Evolutionary conservation across 2,329 filamentous ascomycete species (phyloP), one percentile per base, ranked within the genome.

Genomic region (Curvularia spicifera): DNA sequence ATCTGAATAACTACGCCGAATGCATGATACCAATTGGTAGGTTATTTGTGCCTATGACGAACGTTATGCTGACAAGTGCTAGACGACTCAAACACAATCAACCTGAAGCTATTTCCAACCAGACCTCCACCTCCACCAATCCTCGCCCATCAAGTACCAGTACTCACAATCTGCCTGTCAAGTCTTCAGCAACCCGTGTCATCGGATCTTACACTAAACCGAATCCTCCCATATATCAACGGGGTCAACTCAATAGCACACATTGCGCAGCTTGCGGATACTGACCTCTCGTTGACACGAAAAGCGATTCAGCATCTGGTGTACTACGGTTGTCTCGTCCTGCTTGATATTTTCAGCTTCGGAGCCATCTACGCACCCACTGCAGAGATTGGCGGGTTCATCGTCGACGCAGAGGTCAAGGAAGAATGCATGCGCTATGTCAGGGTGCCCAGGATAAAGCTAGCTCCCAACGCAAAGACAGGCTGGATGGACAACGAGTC

Each of bases 271-370:
- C 84, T 90, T 24, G 92, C 94, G 45, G 91, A 96, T 70, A 91
- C 95, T 9, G 93, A 96, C 59, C 85, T 96, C 48, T 89, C 90
- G 49, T 87, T 99, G 24, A 91, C 93, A 55, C 91, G 91, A 71
- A 89, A 92, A 51, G 93, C 93, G 7, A 85, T 98, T 56, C 89
- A 91, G 62, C 94, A 98, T 75, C 84, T 99, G 9, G 84, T 98
- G 26, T 96, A 96, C 81, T 97, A 98, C 77, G 91, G 94, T 72
- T 94, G 92, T 70, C 85, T 97, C 35, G 83, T 97, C 26, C 85
- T 98, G 52, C 86, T 98, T 10, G 95, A 99, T 78, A 91, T 97
- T 68, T 98, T 98, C 81, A 93, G 95, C 75, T 99, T 98, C 75
- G 84, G 88, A 31, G 91, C 91, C 42, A 94, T 96, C 69, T 99